Percentiles rank a stretch among this genome's conserved stretches.
Conservation (phyloP, 2,329 filamentous ascomycete genomes). For the Colletotrichum eremochloae region DNA sequence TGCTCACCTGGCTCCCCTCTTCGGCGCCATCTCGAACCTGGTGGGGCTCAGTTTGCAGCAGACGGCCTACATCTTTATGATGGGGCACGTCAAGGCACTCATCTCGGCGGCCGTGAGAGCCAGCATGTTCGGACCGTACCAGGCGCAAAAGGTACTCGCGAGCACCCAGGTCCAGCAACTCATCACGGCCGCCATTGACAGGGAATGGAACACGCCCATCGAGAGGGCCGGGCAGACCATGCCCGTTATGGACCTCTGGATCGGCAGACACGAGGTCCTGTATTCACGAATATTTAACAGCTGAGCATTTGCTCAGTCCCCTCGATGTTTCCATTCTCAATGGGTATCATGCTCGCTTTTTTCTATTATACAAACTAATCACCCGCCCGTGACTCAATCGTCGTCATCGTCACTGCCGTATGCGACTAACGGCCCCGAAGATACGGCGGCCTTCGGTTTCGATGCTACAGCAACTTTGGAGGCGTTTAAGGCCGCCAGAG, state of each 20-base stretch:
- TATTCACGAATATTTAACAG: conserved; percentile 92
- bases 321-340: conserved; percentile 39
- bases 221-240: conserved; percentile 81
- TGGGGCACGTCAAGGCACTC: conserved; percentile 82
- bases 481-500: conserved; percentile 81
- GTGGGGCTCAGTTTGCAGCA: conserved; percentile 72
- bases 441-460: conserved; percentile 64
- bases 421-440: conserved; percentile 81
- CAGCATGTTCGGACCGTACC: conserved; percentile 84
- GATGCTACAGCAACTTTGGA: conserved; percentile 67
- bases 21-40: conserved; percentile 75
- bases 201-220: conserved; percentile 69
- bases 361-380: conserved; percentile 74
- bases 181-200: conserved; percentile 69
- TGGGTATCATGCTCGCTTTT: conserved; percentile 40
- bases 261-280: conserved; percentile 84
- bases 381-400: conserved; percentile 50
- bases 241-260: conserved; percentile 85
- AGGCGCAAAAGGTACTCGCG: conserved; percentile 80
- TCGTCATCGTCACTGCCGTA: conserved; percentile 84
- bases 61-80: conserved; percentile 80
- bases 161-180: conserved; percentile 68
- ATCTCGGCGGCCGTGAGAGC: conserved; percentile 83
- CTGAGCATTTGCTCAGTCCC: conserved; percentile 53
- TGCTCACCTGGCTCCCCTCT: conserved; percentile 76